Percentiles rank a stretch among this genome's conserved stretches.
Evolutionary conservation across 192 early-diverging fungal species (phyloP).

Genomic region (Coemansia sp.): DNA sequence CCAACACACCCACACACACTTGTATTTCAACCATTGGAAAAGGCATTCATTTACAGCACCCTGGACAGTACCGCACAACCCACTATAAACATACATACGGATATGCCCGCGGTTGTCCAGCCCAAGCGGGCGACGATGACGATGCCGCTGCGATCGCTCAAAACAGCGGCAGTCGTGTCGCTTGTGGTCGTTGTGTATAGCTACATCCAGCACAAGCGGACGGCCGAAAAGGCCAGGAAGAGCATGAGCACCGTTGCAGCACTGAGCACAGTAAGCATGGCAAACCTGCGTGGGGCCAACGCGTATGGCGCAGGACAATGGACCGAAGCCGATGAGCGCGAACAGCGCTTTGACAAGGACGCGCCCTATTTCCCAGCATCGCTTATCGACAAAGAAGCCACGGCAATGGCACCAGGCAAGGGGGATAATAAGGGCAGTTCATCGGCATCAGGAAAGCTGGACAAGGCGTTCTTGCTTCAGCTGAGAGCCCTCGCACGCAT

Average conservation of each 20-base stretch:
- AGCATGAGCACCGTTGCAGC: constrained; percentile 38
- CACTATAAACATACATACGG: too few relatives aligned
- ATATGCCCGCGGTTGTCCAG: constrained; percentile 13
- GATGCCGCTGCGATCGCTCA: constrained; percentile 34
- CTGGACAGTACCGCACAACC: too few relatives aligned
- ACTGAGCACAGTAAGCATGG: constrained; percentile 42
- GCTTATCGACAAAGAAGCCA: constrained; percentile 12
- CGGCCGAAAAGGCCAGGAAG: constrained; percentile 45
- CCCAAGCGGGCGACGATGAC: constrained; percentile 29
- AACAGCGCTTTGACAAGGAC: constrained; percentile 46
- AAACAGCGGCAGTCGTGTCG: constrained; percentile 36
- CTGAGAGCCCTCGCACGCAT: constrained; percentile 74
- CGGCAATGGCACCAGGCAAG: background rate
- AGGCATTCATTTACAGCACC: too few relatives aligned
- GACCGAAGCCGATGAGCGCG: constrained; percentile 45
- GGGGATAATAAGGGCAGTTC: background rate
- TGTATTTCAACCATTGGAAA: too few relatives aligned
- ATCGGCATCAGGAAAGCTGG: constrained; percentile 22
- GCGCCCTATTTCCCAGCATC: constrained; percentile 29
- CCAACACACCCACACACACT: too few relatives aligned
- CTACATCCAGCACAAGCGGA: constrained; percentile 41
- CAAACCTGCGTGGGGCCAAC: constrained; percentile 33
- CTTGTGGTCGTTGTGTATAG: constrained; percentile 44
- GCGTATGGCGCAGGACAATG: constrained; percentile 35
- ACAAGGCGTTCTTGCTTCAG: constrained; percentile 55